phyloP scores from a whole-genome alignment of 805 yeast genomes.

The Starmerella lactis-condensi region DNA sequence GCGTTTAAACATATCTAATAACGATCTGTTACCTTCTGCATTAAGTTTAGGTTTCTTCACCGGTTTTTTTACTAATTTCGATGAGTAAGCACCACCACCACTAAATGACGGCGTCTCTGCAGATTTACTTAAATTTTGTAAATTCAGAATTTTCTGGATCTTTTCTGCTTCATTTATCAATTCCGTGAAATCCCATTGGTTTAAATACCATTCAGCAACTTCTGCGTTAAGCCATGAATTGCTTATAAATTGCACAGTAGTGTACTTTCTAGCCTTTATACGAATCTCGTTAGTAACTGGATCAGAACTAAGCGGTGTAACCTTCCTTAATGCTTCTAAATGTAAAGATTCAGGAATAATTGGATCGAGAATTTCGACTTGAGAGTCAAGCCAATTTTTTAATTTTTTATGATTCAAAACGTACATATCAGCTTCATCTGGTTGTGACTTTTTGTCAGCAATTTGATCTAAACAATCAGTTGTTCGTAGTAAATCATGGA shows the following conservation, averaged over 20 bases:
- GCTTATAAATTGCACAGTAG: slow-evolving; percentile 15
- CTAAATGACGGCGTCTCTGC: too few species aligned
- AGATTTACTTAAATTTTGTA: too few species aligned
- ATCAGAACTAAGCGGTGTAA: slow-evolving; percentile 13
- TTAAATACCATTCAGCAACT: slow-evolving; percentile 10
- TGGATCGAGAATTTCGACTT: slow-evolving; percentile 8
- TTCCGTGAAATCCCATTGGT: slow-evolving; percentile 14
- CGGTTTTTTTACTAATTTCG: not conserved
- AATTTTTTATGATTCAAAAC: slow-evolving; percentile 11
- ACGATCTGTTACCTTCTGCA: not conserved
- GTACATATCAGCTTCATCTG: too few species aligned
- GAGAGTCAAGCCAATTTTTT: slow-evolving; percentile 11
- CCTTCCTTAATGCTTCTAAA: slow-evolving; percentile 6
- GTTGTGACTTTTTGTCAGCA: too few species aligned
- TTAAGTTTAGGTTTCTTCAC: too few species aligned
- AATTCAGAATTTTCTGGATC: too few species aligned
- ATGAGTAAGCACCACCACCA: too few species aligned
- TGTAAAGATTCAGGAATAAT: slow-evolving; percentile 13
- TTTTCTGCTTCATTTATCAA: too few species aligned
- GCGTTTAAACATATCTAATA: not conserved
- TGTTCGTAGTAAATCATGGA: too few species aligned
- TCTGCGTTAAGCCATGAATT: slow-evolving; percentile 15
- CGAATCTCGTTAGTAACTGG: slow-evolving; percentile 11
- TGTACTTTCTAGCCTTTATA: slow-evolving; percentile 7
- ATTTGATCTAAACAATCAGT: too few species aligned